Percentiles rank a stretch among this genome's conserved stretches.
These are phyloP conservation scores for Colletotrichum destructivum DNA, from an alignment of 2,329 filamentous ascomycete species.

Conservation along the genomic window DNA sequence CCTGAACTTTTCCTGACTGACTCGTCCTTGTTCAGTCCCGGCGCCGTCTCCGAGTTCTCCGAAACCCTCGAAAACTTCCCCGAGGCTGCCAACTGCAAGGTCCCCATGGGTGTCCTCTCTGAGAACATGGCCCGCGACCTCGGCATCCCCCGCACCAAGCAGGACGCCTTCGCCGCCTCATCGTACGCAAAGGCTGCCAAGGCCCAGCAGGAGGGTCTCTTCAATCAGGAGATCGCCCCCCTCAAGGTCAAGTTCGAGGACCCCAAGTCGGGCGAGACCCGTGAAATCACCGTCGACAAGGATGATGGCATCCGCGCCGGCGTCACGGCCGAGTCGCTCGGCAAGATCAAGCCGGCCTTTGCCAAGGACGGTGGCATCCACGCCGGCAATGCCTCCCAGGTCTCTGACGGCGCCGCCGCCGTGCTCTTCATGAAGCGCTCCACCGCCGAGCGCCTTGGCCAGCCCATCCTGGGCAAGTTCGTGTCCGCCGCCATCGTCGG, in stretches of 20 bases:
- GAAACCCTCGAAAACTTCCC: constrained; percentile 86
- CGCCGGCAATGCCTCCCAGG: constrained; percentile 95
- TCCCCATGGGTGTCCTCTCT: constrained; percentile 94
- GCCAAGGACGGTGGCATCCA: constrained; percentile 94
- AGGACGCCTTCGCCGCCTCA: constrained; percentile 94
- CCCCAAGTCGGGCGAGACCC: constrained; percentile 89
- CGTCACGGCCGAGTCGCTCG: constrained; percentile 89
- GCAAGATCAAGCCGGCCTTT: constrained; percentile 92
- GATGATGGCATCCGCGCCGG: constrained; percentile 91
- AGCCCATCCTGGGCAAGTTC: constrained; percentile 93
- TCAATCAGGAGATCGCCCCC: constrained; percentile 91
- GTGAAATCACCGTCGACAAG: constrained; percentile 84
- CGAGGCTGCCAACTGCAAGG: constrained; percentile 95
- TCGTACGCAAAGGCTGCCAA: constrained; percentile 92
- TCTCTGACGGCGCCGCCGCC: constrained; percentile 95
- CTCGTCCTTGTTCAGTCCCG: constrained; percentile 67
- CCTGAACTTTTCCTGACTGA: constrained; percentile 19
- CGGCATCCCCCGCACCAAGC: constrained; percentile 77
- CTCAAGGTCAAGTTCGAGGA: constrained; percentile 90
- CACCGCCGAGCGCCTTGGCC: constrained; percentile 89
- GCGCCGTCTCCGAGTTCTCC: constrained; percentile 92
- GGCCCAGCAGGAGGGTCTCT: constrained; percentile 91
- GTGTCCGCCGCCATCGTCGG: constrained; percentile 89
- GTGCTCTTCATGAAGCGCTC: constrained; percentile 96
- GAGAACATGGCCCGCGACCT: constrained; percentile 95